These are phyloP conservation scores for Microbotryum silenes-acaulis DNA, from an alignment of 1,284 basidiomycete genomes.

Conservation along the genomic window DNA sequence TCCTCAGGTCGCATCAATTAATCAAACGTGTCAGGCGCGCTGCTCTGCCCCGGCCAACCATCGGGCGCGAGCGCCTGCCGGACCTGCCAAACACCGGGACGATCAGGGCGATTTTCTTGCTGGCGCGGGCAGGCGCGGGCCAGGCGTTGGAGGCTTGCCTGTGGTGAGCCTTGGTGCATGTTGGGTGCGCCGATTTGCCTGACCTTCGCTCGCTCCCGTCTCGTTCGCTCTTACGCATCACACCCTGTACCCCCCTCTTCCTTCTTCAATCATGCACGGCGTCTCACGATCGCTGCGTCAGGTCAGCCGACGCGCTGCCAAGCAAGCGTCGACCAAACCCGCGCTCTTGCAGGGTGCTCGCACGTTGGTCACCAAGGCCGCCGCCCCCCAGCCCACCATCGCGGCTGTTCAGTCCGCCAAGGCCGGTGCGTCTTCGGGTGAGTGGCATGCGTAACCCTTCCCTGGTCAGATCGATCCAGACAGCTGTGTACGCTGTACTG, in stretches of 20 bases:
- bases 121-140: no score
- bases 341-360: slow-evolving; percentile 26
- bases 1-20: no score
- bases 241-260: not conserved
- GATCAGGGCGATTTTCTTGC: no score
- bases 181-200: no score
- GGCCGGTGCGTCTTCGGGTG: slow-evolving; percentile 5
- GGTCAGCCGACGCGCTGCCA: not conserved
- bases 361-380: slow-evolving; percentile 26
- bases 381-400: slow-evolving; percentile 15
- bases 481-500: not conserved
- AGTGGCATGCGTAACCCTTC: no score
- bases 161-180: no score
- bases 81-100: no score
- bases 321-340: not conserved
- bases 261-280: not conserved
- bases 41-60: no score
- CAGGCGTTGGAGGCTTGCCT: no score
- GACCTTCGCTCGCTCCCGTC: not conserved
- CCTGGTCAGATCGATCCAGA: not conserved
- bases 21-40: no score
- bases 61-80: no score
- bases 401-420: slow-evolving; percentile 14
- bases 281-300: not conserved
- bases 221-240: no score